Percentiles rank a stretch among this genome's conserved stretches.
These are phyloP conservation scores for Tricladium varicosporioides DNA, from an alignment of 2,329 filamentous ascomycete genomes.

Conservation along the genomic window DNA sequence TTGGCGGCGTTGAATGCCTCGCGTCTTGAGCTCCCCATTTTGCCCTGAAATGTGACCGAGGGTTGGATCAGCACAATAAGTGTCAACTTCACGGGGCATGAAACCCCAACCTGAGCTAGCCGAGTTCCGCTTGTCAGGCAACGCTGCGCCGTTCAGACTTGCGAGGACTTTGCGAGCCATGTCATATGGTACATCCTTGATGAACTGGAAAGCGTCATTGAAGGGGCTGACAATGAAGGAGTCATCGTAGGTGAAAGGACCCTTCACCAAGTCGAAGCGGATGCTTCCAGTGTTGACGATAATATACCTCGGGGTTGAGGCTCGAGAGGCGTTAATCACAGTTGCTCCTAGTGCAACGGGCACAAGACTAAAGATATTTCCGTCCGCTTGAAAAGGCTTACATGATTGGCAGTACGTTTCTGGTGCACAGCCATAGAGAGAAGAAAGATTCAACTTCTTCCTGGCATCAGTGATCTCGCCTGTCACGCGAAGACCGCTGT, in stretches of 20 bases:
- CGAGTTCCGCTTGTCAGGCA: constrained; percentile 20
- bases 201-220: constrained; percentile 70
- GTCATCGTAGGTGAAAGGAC: constrained; percentile 81
- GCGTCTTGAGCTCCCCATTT: constrained; percentile 19
- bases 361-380: constrained; percentile 66
- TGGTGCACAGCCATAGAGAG: constrained; percentile 76
- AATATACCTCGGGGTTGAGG: constrained; percentile 63
- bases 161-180: constrained; percentile 66
- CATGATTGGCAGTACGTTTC: constrained; percentile 76
- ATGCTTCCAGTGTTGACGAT: constrained; percentile 87
- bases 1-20: constrained; percentile 30
- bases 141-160: constrained; percentile 51
- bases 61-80: constrained; percentile 30
- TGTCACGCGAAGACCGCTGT: constrained; percentile 68
- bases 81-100: constrained; percentile 28
- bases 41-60: constrained; percentile 17
- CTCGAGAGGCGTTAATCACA: constrained; percentile 53
- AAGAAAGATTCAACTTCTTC: constrained; percentile 66
- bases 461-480: constrained; percentile 67
- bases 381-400: constrained; percentile 66
- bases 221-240: constrained; percentile 87
- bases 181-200: constrained; percentile 76
- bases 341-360: constrained; percentile 70
- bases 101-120: constrained; percentile 11
- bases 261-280: constrained; percentile 92